Base-by-base conservation (phyloP, 2,329 filamentous ascomycete genomes). In the Pestalotiopsis sp. region DNA sequence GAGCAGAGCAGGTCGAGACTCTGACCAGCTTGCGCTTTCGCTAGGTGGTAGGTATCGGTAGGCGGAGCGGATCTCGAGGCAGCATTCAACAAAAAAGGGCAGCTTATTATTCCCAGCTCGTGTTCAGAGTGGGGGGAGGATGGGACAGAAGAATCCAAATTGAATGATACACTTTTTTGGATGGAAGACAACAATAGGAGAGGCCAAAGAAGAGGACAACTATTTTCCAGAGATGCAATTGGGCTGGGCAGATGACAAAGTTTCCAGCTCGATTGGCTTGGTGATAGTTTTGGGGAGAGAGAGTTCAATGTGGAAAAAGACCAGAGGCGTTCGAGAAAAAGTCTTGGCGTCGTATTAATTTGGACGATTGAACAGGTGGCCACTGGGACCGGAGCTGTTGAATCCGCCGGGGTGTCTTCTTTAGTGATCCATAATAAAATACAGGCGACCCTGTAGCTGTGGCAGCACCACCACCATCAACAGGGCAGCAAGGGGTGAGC, bases 351-450 rank as follows among this genome's bases (percentile, higher is more conserved):
- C 23, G 52, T 17, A 39, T 66, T 25, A 60, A 59, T 36, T 60
- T n/a, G 36, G 45, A 27, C 25, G 61, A 64, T 64, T 64, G 61
- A 59, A 66, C 64, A 66, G 64, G 64, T 66, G 64, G 64, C 64
- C 64, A 66, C 31, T 66, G 64, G 25, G 25, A 38, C 23, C 63
- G 27, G 39, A 57, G 45, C 25, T 31, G 25, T 38, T 49, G 14
- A 45, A 38, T 49, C 61, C 61, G 61, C 38, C 61, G 38, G 61
- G 38, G 61, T 20, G 20, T 17, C 20, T 52, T 45, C 20, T n/a
- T 52, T 52, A 52, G 45, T 52, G 45, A n/a, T 31, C 45, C 45
- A 52, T 52, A 45, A 45, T 45, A 45, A 17, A 45, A 45, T 45
- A 45, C 39, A 45, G 39, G 39, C 39, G 39, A 45, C 39, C 36